A percentile compares a stretch with the other conserved stretches of the same genome.
These are phyloP conservation scores for Amaranthus cruentus DNA, from an alignment of 148 eudicot species.

Conservation along the genomic window DNA sequence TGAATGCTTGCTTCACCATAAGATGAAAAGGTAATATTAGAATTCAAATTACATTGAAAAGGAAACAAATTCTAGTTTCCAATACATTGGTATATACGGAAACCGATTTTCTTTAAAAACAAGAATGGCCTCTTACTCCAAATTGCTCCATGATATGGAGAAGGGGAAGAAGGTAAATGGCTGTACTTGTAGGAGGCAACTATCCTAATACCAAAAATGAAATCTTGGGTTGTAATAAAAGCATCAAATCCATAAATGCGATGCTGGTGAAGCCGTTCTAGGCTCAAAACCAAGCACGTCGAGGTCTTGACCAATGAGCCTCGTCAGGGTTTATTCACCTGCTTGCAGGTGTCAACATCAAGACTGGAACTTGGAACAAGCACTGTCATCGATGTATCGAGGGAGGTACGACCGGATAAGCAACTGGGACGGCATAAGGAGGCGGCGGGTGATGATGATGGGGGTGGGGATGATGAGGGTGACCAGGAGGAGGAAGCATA, in stretches of 20 bases:
- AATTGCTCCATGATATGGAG: background rate
- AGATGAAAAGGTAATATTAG: background rate
- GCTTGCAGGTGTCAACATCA: background rate
- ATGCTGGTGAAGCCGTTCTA: conserved; percentile 33
- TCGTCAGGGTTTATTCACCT: background rate
- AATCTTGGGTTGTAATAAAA: conserved; percentile 45
- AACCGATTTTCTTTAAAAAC: background rate
- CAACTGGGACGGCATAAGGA: conserved; percentile 56
- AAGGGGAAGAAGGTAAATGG: background rate
- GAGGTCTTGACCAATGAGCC: conserved; percentile 8
- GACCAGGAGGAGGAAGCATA: conserved; percentile 63
- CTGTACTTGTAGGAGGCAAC: conserved; percentile 6
- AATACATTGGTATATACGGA: background rate
- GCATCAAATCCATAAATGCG: conserved; percentile 36
- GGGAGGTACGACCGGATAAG: conserved; percentile 79
- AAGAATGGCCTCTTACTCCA: background rate
- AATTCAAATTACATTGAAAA: conserved; percentile 4
- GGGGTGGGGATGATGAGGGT: conserved; percentile 48
- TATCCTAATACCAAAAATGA: conserved; percentile 29
- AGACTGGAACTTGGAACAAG: background rate
- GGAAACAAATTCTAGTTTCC: background rate
- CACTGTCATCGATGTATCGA: conserved; percentile 57
- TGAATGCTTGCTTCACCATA: background rate
- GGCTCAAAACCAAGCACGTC: conserved; percentile 21
- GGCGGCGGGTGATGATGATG: conserved; percentile 46